Percentiles rank a stretch among this genome's conserved stretches.
These are phyloP conservation scores for Capsicum pubescens DNA, from an alignment of 257 asterid genomes.

Conservation along the genomic window DNA sequence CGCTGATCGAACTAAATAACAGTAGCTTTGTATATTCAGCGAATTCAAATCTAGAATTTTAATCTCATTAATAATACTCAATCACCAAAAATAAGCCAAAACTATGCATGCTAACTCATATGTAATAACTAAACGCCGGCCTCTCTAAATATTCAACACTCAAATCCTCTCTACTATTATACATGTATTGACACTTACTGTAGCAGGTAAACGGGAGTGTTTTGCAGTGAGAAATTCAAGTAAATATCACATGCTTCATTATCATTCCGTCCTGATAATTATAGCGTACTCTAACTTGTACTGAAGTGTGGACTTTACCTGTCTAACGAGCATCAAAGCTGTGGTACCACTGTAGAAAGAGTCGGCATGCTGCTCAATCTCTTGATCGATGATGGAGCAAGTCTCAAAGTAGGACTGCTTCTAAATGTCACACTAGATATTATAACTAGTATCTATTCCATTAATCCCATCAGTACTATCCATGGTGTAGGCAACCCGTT, in stretches of 20 bases:
- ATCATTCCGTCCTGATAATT: background rate
- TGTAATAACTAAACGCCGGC: background rate
- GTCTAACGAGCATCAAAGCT: constrained; percentile 63
- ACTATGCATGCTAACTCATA: background rate
- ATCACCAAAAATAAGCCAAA: constrained; percentile 11
- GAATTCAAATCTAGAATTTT: background rate
- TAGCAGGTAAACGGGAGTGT: background rate
- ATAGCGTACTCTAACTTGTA: background rate
- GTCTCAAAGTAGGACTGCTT: constrained; percentile 61
- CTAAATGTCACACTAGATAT: constrained; percentile 56
- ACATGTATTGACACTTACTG: background rate
- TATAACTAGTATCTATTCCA: constrained; percentile 30
- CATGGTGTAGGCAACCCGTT: constrained; percentile 48
- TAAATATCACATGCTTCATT: background rate
- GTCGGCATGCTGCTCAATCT: constrained; percentile 56
- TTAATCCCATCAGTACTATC: constrained; percentile 33
- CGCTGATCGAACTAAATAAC: background rate
- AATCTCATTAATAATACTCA: background rate
- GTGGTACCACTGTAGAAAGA: constrained; percentile 78
- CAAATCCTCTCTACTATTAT: background rate
- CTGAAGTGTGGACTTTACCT: constrained; percentile 43
- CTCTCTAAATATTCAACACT: background rate
- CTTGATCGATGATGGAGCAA: constrained; percentile 69
- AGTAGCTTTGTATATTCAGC: background rate
- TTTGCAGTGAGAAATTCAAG: background rate